Conservation (phyloP, 2,329 filamentous ascomycete species). For the Fusarium caatingaense region DNA sequence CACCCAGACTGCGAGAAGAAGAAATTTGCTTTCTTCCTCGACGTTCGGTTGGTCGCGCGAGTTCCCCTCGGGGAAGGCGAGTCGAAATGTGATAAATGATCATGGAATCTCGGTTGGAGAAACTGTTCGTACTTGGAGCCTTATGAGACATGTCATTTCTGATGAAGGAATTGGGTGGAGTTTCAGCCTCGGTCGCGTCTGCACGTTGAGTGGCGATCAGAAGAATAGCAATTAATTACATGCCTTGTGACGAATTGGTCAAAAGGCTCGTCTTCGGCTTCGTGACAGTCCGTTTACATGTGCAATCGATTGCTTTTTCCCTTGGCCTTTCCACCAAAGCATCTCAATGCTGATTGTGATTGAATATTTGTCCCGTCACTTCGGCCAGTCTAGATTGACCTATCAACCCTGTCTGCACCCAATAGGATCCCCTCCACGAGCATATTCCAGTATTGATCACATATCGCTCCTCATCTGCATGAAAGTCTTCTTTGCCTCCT, state of each 20-base stretch:
- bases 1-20: too few relatives aligned
- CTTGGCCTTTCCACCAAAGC: too few relatives aligned
- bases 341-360: not conserved
- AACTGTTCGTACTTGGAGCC: not conserved
- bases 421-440: not conserved
- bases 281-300: too few relatives aligned
- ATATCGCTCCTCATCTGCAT: not conserved
- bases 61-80: not conserved
- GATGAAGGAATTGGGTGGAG: not conserved
- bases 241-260: too few relatives aligned
- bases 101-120: not conserved
- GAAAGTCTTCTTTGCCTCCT: not conserved
- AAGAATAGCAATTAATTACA: too few relatives aligned
- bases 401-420: not conserved
- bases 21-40: too few relatives aligned
- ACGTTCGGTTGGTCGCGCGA: not conserved
- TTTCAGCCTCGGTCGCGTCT: not conserved
- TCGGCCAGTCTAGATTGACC: not conserved
- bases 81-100: not conserved
- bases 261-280: too few relatives aligned
- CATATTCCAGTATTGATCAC: not conserved
- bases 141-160: not conserved
- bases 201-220: too few relatives aligned
- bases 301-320: too few relatives aligned
- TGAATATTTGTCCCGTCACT: not conserved